phyloP scores from a whole-genome alignment of 208 protist species.

The Trypanosoma theileri region DNA sequence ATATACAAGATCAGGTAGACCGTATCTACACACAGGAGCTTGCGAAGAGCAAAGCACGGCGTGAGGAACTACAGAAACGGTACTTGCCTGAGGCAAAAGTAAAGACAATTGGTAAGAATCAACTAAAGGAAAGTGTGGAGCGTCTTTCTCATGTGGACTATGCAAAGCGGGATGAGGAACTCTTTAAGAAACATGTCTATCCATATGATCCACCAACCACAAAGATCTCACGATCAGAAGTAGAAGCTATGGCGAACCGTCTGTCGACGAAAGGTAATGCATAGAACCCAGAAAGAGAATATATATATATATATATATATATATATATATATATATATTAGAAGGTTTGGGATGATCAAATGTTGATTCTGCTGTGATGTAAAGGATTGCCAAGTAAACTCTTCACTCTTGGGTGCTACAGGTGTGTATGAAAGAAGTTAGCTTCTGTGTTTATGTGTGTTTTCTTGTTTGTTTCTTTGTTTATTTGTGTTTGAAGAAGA shows the following conservation, averaged over 20 bases:
- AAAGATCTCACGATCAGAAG: constrained; percentile 53
- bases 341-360: not conserved
- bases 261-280: constrained; percentile 50
- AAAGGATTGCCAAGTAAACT: too few relatives aligned
- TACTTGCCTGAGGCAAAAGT: constrained; percentile 51
- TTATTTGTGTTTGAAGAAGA: not conserved
- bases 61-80: constrained; percentile 51
- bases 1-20: constrained; percentile 76
- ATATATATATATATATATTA: not conserved
- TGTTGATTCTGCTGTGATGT: constrained; percentile 8
- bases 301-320: not conserved
- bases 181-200: constrained; percentile 87
- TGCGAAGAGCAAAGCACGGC: constrained; percentile 45
- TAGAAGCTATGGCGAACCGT: constrained; percentile 72
- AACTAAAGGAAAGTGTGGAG: constrained; percentile 66
- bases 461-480: too few relatives aligned
- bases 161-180: constrained; percentile 75
- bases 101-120: constrained; percentile 70
- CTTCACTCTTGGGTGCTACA: too few relatives aligned
- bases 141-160: constrained; percentile 78
- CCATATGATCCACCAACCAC: constrained; percentile 72
- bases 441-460: too few relatives aligned
- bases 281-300: not conserved
- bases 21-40: constrained; percentile 82
- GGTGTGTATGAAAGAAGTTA: too few relatives aligned